These are phyloP conservation scores for Neurospora sp. DNA, from an alignment of 495 filamentous ascomycete species.

Conservation along the genomic window DNA sequence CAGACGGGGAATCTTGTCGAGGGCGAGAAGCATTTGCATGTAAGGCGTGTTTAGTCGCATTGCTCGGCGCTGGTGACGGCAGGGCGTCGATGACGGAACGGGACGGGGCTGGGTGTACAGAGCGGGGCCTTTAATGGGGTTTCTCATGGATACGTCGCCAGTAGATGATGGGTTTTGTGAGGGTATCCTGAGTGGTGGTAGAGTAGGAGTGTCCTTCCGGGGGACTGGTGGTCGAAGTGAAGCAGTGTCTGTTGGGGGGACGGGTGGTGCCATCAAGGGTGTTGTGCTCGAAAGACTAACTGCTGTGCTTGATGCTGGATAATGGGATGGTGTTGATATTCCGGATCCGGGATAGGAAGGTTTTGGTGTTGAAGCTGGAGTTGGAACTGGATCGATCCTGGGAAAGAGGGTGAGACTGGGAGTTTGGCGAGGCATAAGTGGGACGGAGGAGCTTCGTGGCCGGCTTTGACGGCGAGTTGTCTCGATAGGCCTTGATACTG, in stretches of 20 bases:
- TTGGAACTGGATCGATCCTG: neutral
- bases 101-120: neutral
- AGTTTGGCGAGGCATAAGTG: neutral
- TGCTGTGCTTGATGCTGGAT: neutral
- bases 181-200: neutral
- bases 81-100: neutral
- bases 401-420: neutral
- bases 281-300: neutral
- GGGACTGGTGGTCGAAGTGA: neutral
- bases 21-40: conserved; percentile 29
- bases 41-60: conserved; percentile 20
- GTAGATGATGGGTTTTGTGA: neutral
- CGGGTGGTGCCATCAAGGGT: neutral
- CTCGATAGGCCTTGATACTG: neutral
- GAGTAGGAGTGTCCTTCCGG: neutral
- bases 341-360: neutral
- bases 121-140: neutral
- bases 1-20: conserved; percentile 25
- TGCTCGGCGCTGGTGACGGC: neutral
- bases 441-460: neutral
- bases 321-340: neutral
- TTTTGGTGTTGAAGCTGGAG: neutral
- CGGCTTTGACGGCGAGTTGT: neutral
- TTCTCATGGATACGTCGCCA: neutral
- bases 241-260: neutral